A percentile compares a stretch with the other conserved stretches of the same genome.
Conservation (phyloP, 1,284 basidiomycete species). For the Puccinia hordei region DNA sequence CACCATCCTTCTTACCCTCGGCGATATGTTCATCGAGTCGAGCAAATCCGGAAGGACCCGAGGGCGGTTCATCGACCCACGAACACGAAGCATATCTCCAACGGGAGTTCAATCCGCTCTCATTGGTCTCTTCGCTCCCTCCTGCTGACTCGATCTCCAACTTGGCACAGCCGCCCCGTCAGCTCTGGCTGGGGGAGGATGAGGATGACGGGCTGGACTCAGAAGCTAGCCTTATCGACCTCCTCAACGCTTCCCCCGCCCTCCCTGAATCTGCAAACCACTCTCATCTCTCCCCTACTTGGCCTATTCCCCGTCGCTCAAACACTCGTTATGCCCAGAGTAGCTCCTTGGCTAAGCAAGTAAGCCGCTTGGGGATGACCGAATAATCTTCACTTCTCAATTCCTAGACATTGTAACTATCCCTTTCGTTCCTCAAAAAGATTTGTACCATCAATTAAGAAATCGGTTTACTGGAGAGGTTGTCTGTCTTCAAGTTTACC, state of each 20-base stretch:
- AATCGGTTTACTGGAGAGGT: too few species aligned
- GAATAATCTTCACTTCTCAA: neutral
- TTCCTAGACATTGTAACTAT: too few species aligned
- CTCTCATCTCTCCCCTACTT: neutral
- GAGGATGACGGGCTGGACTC: slow-evolving; percentile 44
- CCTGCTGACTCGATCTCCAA: neutral
- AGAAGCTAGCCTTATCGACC: slow-evolving; percentile 31
- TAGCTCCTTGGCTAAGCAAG: slow-evolving; percentile 36
- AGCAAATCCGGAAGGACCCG: neutral
- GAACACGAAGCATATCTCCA: slow-evolving; percentile 26
- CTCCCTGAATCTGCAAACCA: neutral
- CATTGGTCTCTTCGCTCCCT: neutral
- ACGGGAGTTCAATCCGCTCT: slow-evolving; percentile 23
- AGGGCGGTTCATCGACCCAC: neutral
- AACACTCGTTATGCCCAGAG: slow-evolving; percentile 22
- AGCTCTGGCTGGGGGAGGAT: slow-evolving; percentile 41
- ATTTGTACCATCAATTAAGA: too few species aligned
- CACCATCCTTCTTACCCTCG: slow-evolving; percentile 35
- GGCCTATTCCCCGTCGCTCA: neutral
- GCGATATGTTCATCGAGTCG: neutral
- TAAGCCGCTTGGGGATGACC: slow-evolving; percentile 38
- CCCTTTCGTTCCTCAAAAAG: too few species aligned
- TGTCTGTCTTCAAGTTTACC: too few species aligned
- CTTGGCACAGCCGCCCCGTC: slow-evolving; percentile 6
- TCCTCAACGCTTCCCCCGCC: slow-evolving; percentile 23